phyloP scores from a whole-genome alignment of 2,329 filamentous ascomycete species.

The Xylogone sp. region DNA sequence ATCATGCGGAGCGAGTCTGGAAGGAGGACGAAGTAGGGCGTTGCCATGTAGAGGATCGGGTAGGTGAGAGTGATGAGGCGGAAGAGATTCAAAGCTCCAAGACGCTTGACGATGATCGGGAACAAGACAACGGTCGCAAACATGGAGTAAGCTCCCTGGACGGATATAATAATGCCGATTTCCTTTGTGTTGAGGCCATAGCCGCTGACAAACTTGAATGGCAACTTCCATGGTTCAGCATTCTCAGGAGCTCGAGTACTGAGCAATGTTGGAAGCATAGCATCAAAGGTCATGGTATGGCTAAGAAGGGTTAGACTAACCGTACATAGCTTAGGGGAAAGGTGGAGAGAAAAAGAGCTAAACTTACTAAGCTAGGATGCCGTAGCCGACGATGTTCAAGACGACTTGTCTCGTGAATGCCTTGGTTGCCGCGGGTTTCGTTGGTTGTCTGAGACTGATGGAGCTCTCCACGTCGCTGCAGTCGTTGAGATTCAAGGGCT shows the following conservation, averaged over 20 bases:
- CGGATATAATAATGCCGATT: constrained; percentile 83
- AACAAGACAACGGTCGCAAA: constrained; percentile 74
- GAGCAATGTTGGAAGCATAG: constrained; percentile 88
- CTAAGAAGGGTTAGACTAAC: constrained; percentile 43
- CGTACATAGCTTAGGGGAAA: constrained; percentile 15
- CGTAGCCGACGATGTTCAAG: constrained; percentile 84
- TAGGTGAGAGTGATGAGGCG: constrained; percentile 77
- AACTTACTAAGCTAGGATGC: constrained; percentile 90
- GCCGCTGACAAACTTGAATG: constrained; percentile 86
- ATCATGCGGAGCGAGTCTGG: constrained; percentile 67
- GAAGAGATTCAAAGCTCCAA: constrained; percentile 81
- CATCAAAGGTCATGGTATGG: constrained; percentile 95
- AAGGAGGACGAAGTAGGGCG: constrained; percentile 84
- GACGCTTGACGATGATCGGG: constrained; percentile 67
- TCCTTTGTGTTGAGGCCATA: constrained; percentile 79
- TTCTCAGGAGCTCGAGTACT: constrained; percentile 44
- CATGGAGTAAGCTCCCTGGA: constrained; percentile 88
- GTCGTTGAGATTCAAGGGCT: constrained; percentile 30
- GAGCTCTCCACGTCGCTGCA: constrained; percentile 14
- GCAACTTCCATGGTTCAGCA: constrained; percentile 53
- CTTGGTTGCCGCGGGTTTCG: constrained; percentile 42
- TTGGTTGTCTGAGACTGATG: constrained; percentile 7
- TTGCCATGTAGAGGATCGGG: constrained; percentile 80
- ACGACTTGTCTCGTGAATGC: constrained; percentile 83
- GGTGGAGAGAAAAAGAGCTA: constrained; percentile 4